These are phyloP conservation scores for Aspergillus steynii DNA, from an alignment of 495 filamentous ascomycete genomes.

Conservation along the genomic window DNA sequence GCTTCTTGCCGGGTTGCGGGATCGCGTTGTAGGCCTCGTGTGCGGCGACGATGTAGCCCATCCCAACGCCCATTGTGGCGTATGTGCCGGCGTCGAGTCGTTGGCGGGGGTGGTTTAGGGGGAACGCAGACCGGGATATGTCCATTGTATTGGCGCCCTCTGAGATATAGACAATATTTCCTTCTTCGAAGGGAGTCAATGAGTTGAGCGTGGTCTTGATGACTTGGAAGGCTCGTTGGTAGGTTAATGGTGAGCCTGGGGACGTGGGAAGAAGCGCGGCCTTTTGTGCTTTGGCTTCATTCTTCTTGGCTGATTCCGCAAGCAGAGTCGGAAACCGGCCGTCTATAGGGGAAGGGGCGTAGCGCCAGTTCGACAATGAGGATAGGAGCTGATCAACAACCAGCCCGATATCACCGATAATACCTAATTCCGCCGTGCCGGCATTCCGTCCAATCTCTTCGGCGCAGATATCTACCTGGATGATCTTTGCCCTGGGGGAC, in stretches of 20 bases:
- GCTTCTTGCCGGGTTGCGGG: constrained; percentile 12
- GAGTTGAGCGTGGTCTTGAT: constrained; percentile 51
- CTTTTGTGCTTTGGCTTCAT: constrained; percentile 44
- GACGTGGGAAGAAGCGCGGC: constrained; percentile 36
- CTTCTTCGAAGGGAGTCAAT: constrained; percentile 41
- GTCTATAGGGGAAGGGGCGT: constrained; percentile 38
- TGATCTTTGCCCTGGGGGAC: constrained; percentile 51
- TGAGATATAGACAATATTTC: constrained; percentile 60
- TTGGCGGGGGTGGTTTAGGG: constrained; percentile 56
- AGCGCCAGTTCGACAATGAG: constrained; percentile 46
- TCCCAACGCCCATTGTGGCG: constrained; percentile 68
- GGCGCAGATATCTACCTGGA: constrained; percentile 60
- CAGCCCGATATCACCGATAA: constrained; percentile 55
- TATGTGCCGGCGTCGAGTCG: constrained; percentile 65
- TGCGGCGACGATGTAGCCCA: constrained; percentile 65
- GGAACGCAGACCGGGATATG: constrained; percentile 62
- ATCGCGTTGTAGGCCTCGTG: constrained; percentile 58
- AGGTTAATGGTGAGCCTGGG: constrained; percentile 49
- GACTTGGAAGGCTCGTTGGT: constrained; percentile 54
- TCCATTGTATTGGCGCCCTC: constrained; percentile 72
- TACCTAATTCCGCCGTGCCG: constrained; percentile 46
- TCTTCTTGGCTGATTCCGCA: constrained; percentile 44
- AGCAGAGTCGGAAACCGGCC: constrained; percentile 33
- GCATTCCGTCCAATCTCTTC: constrained; percentile 57
- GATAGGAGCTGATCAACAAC: constrained; percentile 50